phyloP scores from a whole-genome alignment of 1,284 basidiomycete species.

The Thelephora terrestris region DNA sequence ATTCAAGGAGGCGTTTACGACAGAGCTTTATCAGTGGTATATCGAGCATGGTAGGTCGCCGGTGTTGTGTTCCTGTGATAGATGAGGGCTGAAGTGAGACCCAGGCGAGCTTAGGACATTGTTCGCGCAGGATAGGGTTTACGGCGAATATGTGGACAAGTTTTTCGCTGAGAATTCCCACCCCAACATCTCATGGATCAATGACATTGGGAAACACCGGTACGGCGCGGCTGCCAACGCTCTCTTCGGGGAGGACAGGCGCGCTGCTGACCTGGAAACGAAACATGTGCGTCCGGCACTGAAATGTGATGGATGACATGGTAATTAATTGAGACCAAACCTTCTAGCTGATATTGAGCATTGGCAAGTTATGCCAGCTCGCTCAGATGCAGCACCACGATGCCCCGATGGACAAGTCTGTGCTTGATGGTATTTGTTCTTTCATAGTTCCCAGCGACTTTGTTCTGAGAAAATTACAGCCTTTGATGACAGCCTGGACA shows the following conservation, averaged over 20 bases:
- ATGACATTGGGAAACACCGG: conserved; percentile 68
- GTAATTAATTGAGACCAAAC: conserved; percentile 10
- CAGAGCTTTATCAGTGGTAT: conserved; percentile 82
- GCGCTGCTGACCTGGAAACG: conserved; percentile 48
- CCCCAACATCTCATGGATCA: conserved; percentile 78
- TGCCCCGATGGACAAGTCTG: conserved; percentile 31
- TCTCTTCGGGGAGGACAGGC: conserved; percentile 51
- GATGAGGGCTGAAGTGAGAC: conserved; percentile 6
- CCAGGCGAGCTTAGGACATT: conserved; percentile 66
- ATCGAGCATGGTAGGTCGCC: conserved; percentile 54
- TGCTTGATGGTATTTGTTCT: conserved; percentile 36
- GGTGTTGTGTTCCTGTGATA: neutral
- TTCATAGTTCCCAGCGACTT: neutral
- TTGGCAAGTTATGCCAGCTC: conserved; percentile 82
- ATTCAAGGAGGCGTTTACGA: conserved; percentile 81
- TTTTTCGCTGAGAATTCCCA: conserved; percentile 64
- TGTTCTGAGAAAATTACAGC: conserved; percentile 26
- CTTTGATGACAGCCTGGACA: conserved; percentile 67
- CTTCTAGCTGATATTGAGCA: conserved; percentile 75
- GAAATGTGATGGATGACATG: neutral
- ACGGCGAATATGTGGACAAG: conserved; percentile 56
- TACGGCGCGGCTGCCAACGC: conserved; percentile 59
- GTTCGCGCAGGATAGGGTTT: conserved; percentile 61
- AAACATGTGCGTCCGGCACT: conserved; percentile 52
- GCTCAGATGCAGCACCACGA: conserved; percentile 62